A percentile compares a stretch with the other conserved stretches of the same genome.
Evolutionary conservation across 805 yeast genomes (phyloP).

Genomic region (Maudiozyma pseudohumilis): DNA sequence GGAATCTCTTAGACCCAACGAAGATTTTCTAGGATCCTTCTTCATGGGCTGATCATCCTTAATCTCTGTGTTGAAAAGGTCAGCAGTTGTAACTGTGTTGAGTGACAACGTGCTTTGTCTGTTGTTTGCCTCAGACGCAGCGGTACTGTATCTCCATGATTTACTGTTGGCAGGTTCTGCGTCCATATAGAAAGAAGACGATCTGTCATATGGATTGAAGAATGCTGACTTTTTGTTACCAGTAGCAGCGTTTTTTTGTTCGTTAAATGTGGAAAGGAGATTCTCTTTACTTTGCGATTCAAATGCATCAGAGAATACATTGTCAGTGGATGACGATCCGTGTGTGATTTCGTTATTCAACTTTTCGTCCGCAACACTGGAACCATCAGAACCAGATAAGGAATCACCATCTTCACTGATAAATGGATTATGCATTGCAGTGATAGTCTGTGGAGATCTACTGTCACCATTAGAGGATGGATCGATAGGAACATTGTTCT

Average conservation of each 20-base stretch:
- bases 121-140: conserved; percentile 18
- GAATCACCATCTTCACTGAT: conserved; percentile 17
- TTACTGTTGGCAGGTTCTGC: conserved; percentile 31
- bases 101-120: conserved; percentile 62
- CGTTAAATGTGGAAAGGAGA: conserved; percentile 17
- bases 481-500: conserved; percentile 30
- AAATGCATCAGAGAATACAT: conserved; percentile 26
- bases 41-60: conserved; percentile 47
- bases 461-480: conserved; percentile 33
- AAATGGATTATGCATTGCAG: conserved; percentile 25
- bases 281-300: conserved; percentile 34
- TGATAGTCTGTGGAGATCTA: conserved; percentile 23
- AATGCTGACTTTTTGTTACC: conserved; percentile 17
- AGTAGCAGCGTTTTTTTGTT: conserved; percentile 6
- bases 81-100: conserved; percentile 80
- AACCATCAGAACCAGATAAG: conserved; percentile 44
- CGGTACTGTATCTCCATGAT: conserved; percentile 48
- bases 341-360: conserved; percentile 20
- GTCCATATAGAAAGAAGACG: conserved; percentile 28
- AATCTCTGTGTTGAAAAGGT: conserved; percentile 66
- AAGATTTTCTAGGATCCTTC: conserved; percentile 36
- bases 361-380: conserved; percentile 24
- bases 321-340: conserved; percentile 7
- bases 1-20: conserved; percentile 33
- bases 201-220: conserved; percentile 22